Evolutionary conservation across 2,329 filamentous ascomycete genomes (phyloP), one percentile per base, ranked within the genome.

Genomic region (Cordyceps cateniannulata): DNA sequence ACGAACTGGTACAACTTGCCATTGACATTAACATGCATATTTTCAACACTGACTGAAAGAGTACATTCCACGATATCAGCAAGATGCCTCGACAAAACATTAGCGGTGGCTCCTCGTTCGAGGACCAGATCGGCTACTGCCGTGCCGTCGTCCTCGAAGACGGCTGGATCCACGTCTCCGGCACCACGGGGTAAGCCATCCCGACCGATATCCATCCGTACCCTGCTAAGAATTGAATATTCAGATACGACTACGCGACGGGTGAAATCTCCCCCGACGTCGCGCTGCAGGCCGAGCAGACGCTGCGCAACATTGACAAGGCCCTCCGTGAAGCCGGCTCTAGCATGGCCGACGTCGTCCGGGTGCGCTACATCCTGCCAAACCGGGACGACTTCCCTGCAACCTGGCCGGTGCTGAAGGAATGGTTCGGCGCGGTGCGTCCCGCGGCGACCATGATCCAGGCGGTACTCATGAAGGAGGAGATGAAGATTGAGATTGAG

Each of bases 371-470:
- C 64, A 81, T 82, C 50, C 70, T 83, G 22, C 78, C 80, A 3
- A 71, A 81, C 61, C 70, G 77, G 6, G 63, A 68, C 18, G 77
- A 82, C 53, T 83, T 83, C 59, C 69, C 74, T 12, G 69, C 70
- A 66, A 79, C 76, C 18, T 83, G 80, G 80, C 75, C 77, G 1
- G 77, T 82, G 3, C 66, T 83, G 64, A 72, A 73, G 63, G 76
- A 74, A 64, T 83, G 78, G 76, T 72, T 83, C 53, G 79, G 78
- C 7, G 68, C 75, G 3, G 76, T 79, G n/a, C 70, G 76, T 35
- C 81, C 81, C 1, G 80, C 81, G 25, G 81, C 81, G 22, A 83
- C 79, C 1, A 83, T 83, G 81, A 67, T 82, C 0, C 76, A 81
- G 67, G 75, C 78, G 0, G 75, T 70, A 10, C 64, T 83, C 61